A percentile compares a stretch with the other conserved stretches of the same genome.
Conservation (phyloP, 805 yeast genomes). For the Cyberlindnera americana region DNA sequence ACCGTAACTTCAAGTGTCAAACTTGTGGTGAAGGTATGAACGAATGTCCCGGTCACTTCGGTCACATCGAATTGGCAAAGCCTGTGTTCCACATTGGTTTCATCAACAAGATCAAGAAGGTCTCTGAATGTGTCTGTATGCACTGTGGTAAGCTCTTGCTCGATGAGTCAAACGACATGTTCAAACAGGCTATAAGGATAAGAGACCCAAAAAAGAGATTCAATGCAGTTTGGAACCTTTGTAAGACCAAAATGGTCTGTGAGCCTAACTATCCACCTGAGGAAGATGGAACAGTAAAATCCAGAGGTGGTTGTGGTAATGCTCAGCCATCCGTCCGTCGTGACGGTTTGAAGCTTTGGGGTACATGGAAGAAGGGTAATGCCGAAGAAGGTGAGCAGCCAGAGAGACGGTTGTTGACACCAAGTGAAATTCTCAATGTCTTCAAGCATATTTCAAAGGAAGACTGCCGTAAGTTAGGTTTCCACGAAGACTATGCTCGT, state of each 20-base stretch:
- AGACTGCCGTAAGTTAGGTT: slow-evolving; percentile 80
- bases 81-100: slow-evolving; percentile 98
- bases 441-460: slow-evolving; percentile 85
- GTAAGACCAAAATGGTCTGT: slow-evolving; percentile 92
- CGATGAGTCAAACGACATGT: slow-evolving; percentile 66
- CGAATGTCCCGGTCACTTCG: slow-evolving; percentile 99
- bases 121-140: slow-evolving; percentile 96
- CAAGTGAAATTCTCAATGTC: slow-evolving; percentile 86
- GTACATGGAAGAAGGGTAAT: slow-evolving; percentile 95
- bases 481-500: slow-evolving; percentile 93
- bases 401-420: slow-evolving; percentile 83
- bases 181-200: slow-evolving; percentile 84
- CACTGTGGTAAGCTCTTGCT: slow-evolving; percentile 94
- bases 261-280: slow-evolving; percentile 78
- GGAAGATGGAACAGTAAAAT: slow-evolving; percentile 50
- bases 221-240: slow-evolving; percentile 92
- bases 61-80: slow-evolving; percentile 96
- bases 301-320: slow-evolving; percentile 98
- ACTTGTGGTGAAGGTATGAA: slow-evolving; percentile 99
- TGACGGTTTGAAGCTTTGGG: slow-evolving; percentile 94
- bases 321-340: slow-evolving; percentile 93
- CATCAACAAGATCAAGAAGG: slow-evolving; percentile 88
- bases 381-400: slow-evolving; percentile 83
- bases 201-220: slow-evolving; percentile 95
- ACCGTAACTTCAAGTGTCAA: slow-evolving; percentile 95